Evolutionary conservation across 371 early-diverging fungal genomes (phyloP).

Genomic region (Mortierella sp.): DNA sequence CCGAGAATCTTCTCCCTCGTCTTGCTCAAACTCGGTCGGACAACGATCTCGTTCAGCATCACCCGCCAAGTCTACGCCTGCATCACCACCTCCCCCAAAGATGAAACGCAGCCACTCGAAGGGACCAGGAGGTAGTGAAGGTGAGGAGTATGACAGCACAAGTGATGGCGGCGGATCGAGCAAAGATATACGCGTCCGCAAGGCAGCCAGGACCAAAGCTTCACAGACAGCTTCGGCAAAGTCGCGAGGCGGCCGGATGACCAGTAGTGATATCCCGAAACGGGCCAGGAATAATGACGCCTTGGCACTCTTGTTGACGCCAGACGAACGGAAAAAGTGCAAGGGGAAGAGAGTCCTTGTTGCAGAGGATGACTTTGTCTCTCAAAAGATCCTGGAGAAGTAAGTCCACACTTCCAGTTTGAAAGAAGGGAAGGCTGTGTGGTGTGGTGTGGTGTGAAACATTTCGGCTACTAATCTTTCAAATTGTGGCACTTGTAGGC

Average conservation of each 20-base stretch:
- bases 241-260: neutral
- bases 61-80: slow-evolving; percentile 3
- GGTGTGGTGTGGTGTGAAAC: slow-evolving; percentile 19
- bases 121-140: neutral
- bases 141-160: neutral
- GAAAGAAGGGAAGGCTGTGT: too few species aligned
- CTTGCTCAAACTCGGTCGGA: neutral
- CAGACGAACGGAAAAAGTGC: slow-evolving; percentile 25
- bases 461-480: slow-evolving; percentile 2
- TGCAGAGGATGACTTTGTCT: slow-evolving; percentile 49
- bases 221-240: slow-evolving; percentile 9
- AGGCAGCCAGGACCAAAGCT: neutral
- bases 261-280: slow-evolving; percentile 7
- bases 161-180: neutral
- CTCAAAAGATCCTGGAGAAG: slow-evolving; percentile 48
- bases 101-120: slow-evolving; percentile 15
- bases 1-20: neutral
- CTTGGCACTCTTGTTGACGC: slow-evolving; percentile 26
- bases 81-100: neutral
- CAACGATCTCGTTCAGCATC: neutral
- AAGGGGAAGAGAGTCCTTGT: slow-evolving; percentile 40
- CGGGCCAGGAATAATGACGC: slow-evolving; percentile 46
- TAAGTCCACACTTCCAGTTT: too few species aligned
- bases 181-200: neutral
- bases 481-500: slow-evolving; percentile 11